Conservation (phyloP, 2,329 filamentous ascomycete genomes). For the Claviceps capensis region DNA sequence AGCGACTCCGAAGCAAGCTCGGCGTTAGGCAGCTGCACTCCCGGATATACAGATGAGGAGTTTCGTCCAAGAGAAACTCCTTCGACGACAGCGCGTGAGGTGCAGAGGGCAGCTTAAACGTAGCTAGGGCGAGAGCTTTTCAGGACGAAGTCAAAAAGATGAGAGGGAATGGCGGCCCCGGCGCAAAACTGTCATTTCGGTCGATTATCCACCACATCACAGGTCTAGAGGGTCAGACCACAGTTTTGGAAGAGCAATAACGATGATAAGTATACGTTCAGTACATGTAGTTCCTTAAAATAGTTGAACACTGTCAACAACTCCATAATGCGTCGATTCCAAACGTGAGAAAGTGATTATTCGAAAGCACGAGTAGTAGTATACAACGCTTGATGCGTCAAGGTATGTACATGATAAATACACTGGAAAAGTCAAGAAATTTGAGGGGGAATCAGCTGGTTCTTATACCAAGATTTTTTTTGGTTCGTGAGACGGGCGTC, state of each 20-base stretch:
- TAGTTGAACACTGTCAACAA: slow-evolving; percentile 1
- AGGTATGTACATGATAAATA: not conserved
- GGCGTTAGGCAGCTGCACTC: not conserved
- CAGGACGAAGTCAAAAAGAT: not conserved
- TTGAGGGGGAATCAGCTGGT: too few species aligned
- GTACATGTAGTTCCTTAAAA: slow-evolving; percentile 6
- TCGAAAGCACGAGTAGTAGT: not conserved
- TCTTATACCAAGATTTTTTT: not conserved
- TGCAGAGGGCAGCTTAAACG: not conserved
- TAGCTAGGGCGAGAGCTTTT: not conserved
- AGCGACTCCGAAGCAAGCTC: slow-evolving; percentile 5
- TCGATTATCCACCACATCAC: slow-evolving; percentile 1
- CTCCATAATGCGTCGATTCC: not conserved
- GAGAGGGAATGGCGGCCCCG: not conserved
- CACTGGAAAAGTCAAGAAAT: not conserved
- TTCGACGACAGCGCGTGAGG: not conserved
- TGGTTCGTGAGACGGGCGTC: not conserved
- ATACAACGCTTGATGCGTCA: not conserved
- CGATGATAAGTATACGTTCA: slow-evolving; percentile 7
- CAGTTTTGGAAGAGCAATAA: slow-evolving; percentile 6
- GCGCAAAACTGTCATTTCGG: not conserved
- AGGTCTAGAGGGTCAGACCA: not conserved
- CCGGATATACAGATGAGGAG: not conserved
- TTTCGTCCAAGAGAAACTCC: not conserved
- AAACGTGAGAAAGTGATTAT: not conserved